Percentiles rank a stretch among this genome's conserved stretches.
Evolutionary conservation across 2,329 filamentous ascomycete species (phyloP).

Genomic region (Tolypocladium album): DNA sequence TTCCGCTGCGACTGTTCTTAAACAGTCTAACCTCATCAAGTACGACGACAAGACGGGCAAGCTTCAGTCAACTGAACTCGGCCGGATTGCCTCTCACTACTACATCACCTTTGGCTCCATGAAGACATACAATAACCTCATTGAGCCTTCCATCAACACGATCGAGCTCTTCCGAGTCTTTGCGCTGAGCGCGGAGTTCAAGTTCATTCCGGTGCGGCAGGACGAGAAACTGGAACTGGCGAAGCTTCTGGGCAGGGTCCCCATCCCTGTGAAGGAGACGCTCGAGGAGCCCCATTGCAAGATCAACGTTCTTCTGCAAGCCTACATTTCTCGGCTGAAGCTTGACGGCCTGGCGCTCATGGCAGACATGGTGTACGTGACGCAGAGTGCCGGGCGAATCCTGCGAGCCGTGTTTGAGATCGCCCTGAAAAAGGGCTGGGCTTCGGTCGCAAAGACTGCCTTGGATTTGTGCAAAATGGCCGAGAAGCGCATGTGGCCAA

Average conservation of each 20-base stretch:
- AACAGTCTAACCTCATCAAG: constrained; percentile 81
- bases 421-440: constrained; percentile 92
- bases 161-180: constrained; percentile 97
- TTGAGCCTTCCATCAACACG: constrained; percentile 83
- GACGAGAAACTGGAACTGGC: constrained; percentile 96
- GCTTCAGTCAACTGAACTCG: constrained; percentile 84
- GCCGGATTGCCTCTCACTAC: constrained; percentile 93
- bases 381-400: constrained; percentile 93
- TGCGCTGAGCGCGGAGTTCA: constrained; percentile 93
- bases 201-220: constrained; percentile 94
- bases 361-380: constrained; percentile 98
- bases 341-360: constrained; percentile 90
- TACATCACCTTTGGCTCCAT: constrained; percentile 96
- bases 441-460: constrained; percentile 82
- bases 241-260: constrained; percentile 80
- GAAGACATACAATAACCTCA: constrained; percentile 91
- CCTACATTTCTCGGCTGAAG: constrained; percentile 90
- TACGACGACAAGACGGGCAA: constrained; percentile 91
- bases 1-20: constrained; percentile 77
- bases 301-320: constrained; percentile 94
- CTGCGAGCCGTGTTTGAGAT: constrained; percentile 95
- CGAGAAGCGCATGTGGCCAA: constrained; percentile 99
- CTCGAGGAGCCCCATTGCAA: constrained; percentile 96
- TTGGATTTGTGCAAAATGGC: constrained; percentile 98
- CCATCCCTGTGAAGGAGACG: constrained; percentile 93